phyloP scores from a whole-genome alignment of 345 rosid species.

The Turnera subulata region DNA sequence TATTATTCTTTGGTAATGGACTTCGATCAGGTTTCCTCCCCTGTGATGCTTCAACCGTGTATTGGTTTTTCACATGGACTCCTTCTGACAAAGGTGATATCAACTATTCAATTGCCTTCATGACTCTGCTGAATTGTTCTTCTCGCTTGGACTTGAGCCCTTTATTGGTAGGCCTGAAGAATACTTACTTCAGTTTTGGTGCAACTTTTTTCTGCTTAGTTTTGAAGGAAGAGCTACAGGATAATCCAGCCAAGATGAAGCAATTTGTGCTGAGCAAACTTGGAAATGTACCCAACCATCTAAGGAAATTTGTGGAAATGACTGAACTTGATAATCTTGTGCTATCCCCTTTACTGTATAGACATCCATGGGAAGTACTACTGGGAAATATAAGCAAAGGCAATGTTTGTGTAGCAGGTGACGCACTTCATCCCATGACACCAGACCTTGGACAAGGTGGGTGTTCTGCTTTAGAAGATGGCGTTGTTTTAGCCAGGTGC shows the following conservation, averaged over 20 bases:
- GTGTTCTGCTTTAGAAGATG: constrained; percentile 64
- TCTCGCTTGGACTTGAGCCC: no score
- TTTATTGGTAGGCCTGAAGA: no score
- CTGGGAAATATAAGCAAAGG: constrained; percentile 55
- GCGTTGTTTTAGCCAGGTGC: constrained; percentile 61
- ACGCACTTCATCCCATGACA: constrained; percentile 75
- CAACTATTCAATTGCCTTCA: not conserved
- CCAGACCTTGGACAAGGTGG: constrained; percentile 73
- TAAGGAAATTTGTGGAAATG: constrained; percentile 32
- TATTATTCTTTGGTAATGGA: constrained; percentile 44
- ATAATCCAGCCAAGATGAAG: constrained; percentile 35
- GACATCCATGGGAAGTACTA: constrained; percentile 58
- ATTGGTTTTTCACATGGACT: constrained; percentile 48
- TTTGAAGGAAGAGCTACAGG: constrained; percentile 19
- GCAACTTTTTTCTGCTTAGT: not conserved
- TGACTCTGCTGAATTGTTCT: no score
- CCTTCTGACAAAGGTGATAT: constrained; percentile 30
- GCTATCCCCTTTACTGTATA: constrained; percentile 28
- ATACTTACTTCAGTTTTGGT: not conserved
- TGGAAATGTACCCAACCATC: constrained; percentile 28
- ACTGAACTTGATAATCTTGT: constrained; percentile 34
- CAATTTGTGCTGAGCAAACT: constrained; percentile 40
- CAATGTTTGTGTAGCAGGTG: constrained; percentile 61
- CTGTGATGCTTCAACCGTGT: constrained; percentile 36
- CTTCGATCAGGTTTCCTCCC: constrained; percentile 47